phyloP scores from a whole-genome alignment of 306 rosid genomes.

The Carpinus viminea region DNA sequence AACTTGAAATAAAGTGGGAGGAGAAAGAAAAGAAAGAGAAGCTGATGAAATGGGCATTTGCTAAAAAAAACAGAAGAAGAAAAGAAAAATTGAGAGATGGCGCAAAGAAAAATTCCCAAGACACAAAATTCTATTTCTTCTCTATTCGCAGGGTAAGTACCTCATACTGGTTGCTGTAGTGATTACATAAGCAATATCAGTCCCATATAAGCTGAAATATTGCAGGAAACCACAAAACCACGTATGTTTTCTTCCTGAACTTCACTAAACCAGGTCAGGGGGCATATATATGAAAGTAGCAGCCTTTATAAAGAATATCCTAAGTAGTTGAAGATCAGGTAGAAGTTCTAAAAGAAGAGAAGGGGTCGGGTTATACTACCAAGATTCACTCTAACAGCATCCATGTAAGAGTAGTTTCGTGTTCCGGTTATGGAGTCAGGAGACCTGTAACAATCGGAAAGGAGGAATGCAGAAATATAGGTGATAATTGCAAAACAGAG shows the following conservation, averaged over 20 bases:
- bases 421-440: conserved; percentile 52
- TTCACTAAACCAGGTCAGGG: conserved; percentile 32
- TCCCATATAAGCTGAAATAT: conserved; percentile 63
- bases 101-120: neutral
- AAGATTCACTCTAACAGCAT: conserved; percentile 58
- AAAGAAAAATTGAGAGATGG: neutral
- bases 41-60: neutral
- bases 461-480: conserved; percentile 51
- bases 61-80: neutral
- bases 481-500: conserved; percentile 55
- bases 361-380: conserved; percentile 38
- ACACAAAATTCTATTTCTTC: neutral
- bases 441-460: conserved; percentile 64
- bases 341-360: neutral
- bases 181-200: conserved; percentile 55
- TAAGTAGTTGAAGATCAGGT: conserved; percentile 6
- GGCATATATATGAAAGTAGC: neutral
- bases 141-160: conserved; percentile 37
- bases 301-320: conserved; percentile 22
- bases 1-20: neutral
- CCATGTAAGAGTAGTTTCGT: conserved; percentile 54
- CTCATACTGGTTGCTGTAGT: conserved; percentile 66
- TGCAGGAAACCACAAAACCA: conserved; percentile 60
- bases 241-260: conserved; percentile 54
- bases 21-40: neutral